phyloP scores from a whole-genome alignment of 768 basidiomycete species.

The Termitomyces sp. region DNA sequence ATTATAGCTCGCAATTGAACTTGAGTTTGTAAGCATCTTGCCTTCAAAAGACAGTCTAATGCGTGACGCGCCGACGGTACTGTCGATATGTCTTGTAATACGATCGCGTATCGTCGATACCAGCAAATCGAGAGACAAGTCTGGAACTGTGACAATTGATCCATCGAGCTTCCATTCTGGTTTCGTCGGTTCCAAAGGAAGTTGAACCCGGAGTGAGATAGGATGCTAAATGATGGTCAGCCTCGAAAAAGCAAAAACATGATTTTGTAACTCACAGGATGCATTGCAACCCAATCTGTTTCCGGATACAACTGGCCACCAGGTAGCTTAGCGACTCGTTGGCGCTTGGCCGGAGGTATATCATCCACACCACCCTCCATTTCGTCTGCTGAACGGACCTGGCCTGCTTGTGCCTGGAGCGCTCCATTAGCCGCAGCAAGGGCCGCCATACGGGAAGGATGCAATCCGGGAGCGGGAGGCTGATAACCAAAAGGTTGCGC shows the following conservation, averaged over 20 bases:
- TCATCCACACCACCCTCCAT: slow-evolving; percentile 65
- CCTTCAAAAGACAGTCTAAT: slow-evolving; percentile 75
- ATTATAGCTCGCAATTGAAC: slow-evolving; percentile 82
- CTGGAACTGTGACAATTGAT: slow-evolving; percentile 65
- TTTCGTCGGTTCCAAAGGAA: slow-evolving; percentile 77
- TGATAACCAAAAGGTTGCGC: slow-evolving; percentile 78
- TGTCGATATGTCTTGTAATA: slow-evolving; percentile 73
- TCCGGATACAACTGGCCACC: slow-evolving; percentile 83
- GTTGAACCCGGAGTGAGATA: slow-evolving; percentile 77
- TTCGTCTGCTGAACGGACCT: slow-evolving; percentile 75
- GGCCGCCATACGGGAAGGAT: slow-evolving; percentile 60
- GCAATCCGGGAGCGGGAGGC: slow-evolving; percentile 62
- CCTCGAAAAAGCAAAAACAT: not conserved
- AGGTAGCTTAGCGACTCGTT: slow-evolving; percentile 79
- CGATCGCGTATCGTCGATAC: slow-evolving; percentile 90
- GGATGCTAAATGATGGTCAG: slow-evolving; percentile 50
- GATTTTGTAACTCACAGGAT: slow-evolving; percentile 50
- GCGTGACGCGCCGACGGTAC: slow-evolving; percentile 71
- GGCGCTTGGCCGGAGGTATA: slow-evolving; percentile 80
- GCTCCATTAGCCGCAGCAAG: slow-evolving; percentile 47
- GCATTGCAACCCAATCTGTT: slow-evolving; percentile 85
- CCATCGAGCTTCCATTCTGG: slow-evolving; percentile 95
- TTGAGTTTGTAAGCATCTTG: slow-evolving; percentile 85
- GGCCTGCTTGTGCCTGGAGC: slow-evolving; percentile 55
- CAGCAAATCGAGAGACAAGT: slow-evolving; percentile 77